Percentiles rank a stretch among this genome's conserved stretches.
These are phyloP conservation scores for Rhizopus sp. DNA, from an alignment of 371 early-diverging fungal species.

Conservation along the genomic window DNA sequence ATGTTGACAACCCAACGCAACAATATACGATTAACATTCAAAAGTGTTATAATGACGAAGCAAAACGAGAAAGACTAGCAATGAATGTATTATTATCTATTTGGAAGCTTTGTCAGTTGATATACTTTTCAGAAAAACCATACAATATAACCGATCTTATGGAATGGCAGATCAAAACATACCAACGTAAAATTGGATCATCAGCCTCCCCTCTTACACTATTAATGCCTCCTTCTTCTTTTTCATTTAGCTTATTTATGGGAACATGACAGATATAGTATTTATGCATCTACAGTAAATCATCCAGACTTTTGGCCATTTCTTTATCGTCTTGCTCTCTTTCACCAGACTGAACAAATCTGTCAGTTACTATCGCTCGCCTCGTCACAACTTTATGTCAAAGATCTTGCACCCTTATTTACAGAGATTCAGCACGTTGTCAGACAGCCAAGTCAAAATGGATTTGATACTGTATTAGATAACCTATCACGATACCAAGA, in stretches of 20 bases:
- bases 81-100: slow-evolving; percentile 4
- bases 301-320: slow-evolving; percentile 18
- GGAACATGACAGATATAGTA: slow-evolving; percentile 8
- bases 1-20: no score
- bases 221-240: not conserved
- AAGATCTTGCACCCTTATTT: not conserved
- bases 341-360: slow-evolving; percentile 7
- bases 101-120: slow-evolving; percentile 12
- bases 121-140: slow-evolving; percentile 7
- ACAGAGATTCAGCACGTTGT: not conserved
- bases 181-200: slow-evolving; percentile 7
- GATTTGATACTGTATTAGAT: not conserved
- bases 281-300: not conserved
- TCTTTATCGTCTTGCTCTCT: slow-evolving; percentile 5
- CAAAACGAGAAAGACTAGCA: slow-evolving; percentile 6
- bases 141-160: not conserved
- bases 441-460: not conserved
- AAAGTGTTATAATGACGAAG: slow-evolving; percentile 5
- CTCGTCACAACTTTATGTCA: not conserved
- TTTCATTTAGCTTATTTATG: slow-evolving; percentile 3
- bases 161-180: slow-evolving; percentile 12
- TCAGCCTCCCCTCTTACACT: no score
- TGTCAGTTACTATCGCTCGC: slow-evolving; percentile 4
- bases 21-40: not conserved
- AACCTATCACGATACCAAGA: not conserved